Percentiles rank a stretch among this genome's conserved stretches.
phyloP scores from a whole-genome alignment of 73 alveolate species.

The Symbiodinium natans region DNA sequence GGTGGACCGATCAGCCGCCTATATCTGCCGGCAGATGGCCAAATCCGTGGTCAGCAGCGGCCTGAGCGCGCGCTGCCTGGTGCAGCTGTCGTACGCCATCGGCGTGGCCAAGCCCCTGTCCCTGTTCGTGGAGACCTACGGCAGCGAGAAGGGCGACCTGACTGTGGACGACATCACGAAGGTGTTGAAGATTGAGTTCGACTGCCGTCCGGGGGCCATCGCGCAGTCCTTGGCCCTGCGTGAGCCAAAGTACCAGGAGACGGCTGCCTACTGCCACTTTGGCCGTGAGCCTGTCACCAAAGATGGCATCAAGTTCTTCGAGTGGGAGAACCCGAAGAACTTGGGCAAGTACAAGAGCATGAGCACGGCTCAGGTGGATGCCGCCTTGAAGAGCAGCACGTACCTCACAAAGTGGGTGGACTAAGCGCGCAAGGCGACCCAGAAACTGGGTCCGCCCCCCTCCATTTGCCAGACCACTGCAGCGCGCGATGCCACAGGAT shows the following conservation, averaged over 20 bases:
- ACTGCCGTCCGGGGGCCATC: constrained; percentile 97
- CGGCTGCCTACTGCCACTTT: constrained; percentile 97
- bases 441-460: neutral
- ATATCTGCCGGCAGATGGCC: constrained; percentile 98
- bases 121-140: constrained; percentile 96
- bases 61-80: constrained; percentile 96
- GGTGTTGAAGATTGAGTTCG: constrained; percentile 96
- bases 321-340: constrained; percentile 97
- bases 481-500: neutral
- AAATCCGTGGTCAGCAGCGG: constrained; percentile 96
- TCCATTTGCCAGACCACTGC: neutral
- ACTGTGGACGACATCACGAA: constrained; percentile 95
- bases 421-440: neutral
- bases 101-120: constrained; percentile 97
- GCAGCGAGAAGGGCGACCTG: constrained; percentile 96
- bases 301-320: constrained; percentile 83
- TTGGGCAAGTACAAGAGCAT: neutral
- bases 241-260: constrained; percentile 96
- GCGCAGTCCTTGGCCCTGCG: constrained; percentile 95
- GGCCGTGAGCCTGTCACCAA: constrained; percentile 96
- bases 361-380: neutral
- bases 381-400: neutral
- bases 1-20: constrained; percentile 99
- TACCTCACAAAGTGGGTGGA: constrained; percentile 33
- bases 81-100: constrained; percentile 98